Base-by-base conservation (phyloP, 805 yeast species). In the Starmerella scarabaei region DNA sequence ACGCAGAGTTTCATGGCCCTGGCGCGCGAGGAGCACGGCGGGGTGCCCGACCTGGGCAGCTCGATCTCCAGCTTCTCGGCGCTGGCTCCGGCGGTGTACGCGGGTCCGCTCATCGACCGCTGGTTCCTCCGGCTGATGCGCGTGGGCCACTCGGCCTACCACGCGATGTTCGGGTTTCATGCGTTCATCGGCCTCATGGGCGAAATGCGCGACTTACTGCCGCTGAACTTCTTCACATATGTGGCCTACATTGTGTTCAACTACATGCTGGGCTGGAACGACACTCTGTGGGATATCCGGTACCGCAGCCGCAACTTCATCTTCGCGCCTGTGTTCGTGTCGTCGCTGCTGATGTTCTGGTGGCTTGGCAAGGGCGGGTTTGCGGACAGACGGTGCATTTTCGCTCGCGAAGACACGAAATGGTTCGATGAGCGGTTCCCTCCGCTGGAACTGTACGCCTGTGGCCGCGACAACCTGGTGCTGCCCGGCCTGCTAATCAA, bases 71-170 rank as follows among this genome's bases (percentile, higher is more conserved):
- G 71, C 39, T 82, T 83, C 53, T 65, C 82, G 21, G 82, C 88
- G 0, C 60, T 88, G 39, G 81, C 96, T 0, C 97, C 98, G 0
- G 97, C 97, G 0, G 77, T 85, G 2, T 91, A 73, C 55, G 93
- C 93, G 0, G 97, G 97, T 0, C 65, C 74, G 1, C 60, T 85
- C 33, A 64, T 88, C 21, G 72, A 80, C 49, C 72, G 63, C 6
- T 55, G 62, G 57, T 62, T 56, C 44, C 49, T 64, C 36, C 48
- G 49, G 41, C 41, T 54, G 33, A 43, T 61, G 11, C 47, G 63
- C 7, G 43, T 56, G 23, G 47, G 55, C 9, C 40, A 45, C 9
- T 29, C 34, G 4, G 37, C 42, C 7, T 64, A 54, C 48, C 55
- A 55, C 26, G 26, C 47, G 33, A 63, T 79, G 29, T 82, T 85